Evolutionary conservation across 2,329 filamentous ascomycete species (phyloP).

Genomic region (Acephala macrosclerotiorum): DNA sequence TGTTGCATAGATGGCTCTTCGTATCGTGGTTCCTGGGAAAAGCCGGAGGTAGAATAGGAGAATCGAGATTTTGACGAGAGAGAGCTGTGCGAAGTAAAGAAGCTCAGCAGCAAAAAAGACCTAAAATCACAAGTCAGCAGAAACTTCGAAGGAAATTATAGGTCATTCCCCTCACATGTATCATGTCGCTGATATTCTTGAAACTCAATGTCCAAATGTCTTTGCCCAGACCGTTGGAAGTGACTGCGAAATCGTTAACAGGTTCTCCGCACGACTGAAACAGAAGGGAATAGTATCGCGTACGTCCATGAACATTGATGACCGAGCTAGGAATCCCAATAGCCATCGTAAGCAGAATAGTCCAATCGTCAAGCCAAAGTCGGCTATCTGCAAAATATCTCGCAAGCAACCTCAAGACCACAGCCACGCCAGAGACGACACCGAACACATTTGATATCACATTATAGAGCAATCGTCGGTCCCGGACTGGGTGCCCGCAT

Average conservation of each 20-base stretch:
- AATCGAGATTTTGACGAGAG: conserved; percentile 58
- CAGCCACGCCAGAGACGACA: conserved; percentile 16
- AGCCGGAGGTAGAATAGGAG: conserved; percentile 63
- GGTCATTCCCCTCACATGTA: conserved; percentile 39
- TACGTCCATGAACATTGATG: conserved; percentile 20
- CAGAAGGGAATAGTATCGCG: background rate
- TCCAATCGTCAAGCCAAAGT: conserved; percentile 25
- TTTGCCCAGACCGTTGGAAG: conserved; percentile 37
- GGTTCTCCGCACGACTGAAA: background rate
- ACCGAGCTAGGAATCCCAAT: conserved; percentile 26
- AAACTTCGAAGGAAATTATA: background rate
- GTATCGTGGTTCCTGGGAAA: conserved; percentile 52
- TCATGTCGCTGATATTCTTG: conserved; percentile 44
- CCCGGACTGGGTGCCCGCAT: conserved; percentile 18
- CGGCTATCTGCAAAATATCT: conserved; percentile 13
- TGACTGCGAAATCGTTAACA: conserved; percentile 43
- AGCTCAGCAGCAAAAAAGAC: conserved; percentile 51
- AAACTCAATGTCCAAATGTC: conserved; percentile 31
- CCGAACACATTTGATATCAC: conserved; percentile 21
- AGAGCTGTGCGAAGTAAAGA: conserved; percentile 55
- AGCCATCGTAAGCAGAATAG: conserved; percentile 14
- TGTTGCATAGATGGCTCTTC: conserved; percentile 52
- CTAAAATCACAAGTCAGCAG: background rate
- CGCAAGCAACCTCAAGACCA: conserved; percentile 21
- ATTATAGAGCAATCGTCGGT: conserved; percentile 20